phyloP scores from a whole-genome alignment of 768 basidiomycete genomes.

The Suillus decipiens region DNA sequence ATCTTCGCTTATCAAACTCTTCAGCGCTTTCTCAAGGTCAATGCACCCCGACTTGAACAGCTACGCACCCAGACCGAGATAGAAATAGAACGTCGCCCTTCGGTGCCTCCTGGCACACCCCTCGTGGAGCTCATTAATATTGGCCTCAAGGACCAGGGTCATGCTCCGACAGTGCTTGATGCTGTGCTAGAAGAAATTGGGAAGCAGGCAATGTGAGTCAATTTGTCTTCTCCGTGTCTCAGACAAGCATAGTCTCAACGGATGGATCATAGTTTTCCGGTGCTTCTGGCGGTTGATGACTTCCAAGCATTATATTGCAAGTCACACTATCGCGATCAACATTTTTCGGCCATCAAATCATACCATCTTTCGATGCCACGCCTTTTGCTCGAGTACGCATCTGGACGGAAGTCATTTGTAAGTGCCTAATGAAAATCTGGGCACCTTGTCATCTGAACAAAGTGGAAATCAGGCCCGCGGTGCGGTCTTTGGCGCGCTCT shows the following conservation, averaged over 20 bases:
- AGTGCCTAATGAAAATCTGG: conserved; percentile 27
- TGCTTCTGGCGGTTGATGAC: conserved; percentile 86
- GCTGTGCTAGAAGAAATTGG: conserved; percentile 63
- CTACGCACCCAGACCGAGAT: conserved; percentile 46
- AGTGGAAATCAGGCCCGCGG: conserved; percentile 55
- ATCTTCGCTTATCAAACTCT: conserved; percentile 63
- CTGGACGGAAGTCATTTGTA: conserved; percentile 70
- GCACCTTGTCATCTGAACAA: not conserved
- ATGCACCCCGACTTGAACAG: conserved; percentile 43
- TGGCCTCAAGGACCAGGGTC: conserved; percentile 53
- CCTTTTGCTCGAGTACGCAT: conserved; percentile 73
- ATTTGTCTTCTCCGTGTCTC: not conserved
- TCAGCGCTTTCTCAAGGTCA: conserved; percentile 61
- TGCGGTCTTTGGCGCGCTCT: conserved; percentile 71
- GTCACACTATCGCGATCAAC: conserved; percentile 72
- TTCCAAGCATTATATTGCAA: conserved; percentile 77
- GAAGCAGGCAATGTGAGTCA: conserved; percentile 60
- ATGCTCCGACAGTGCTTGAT: conserved; percentile 58
- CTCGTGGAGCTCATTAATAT: conserved; percentile 57
- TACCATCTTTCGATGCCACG: conserved; percentile 82
- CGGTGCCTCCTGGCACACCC: conserved; percentile 48
- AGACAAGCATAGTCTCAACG: not conserved
- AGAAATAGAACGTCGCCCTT: conserved; percentile 47
- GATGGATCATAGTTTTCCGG: conserved; percentile 56
- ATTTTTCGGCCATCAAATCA: conserved; percentile 65